Conservation (phyloP, 129 eudicot genomes). For the Artemisia annua region DNA sequence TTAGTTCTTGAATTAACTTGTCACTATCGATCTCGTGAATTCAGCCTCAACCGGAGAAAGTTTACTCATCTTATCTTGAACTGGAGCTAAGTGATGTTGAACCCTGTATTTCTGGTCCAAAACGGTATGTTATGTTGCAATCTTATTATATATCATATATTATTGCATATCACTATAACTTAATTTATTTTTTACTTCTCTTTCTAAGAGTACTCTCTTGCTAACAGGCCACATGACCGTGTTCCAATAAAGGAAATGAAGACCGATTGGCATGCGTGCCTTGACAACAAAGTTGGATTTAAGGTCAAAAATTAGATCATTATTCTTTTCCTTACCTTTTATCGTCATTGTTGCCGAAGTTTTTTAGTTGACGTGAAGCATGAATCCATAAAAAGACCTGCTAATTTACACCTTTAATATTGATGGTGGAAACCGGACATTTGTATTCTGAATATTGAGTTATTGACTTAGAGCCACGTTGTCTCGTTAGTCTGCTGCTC, state of each 20-base stretch:
- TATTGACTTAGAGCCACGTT: background rate
- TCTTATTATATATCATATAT: background rate
- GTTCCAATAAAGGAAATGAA: conserved; percentile 96
- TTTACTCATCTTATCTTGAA: conserved; percentile 76
- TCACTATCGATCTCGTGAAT: conserved; percentile 15
- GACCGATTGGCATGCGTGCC: conserved; percentile 94
- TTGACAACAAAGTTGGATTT: conserved; percentile 91
- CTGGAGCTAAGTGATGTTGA: conserved; percentile 80
- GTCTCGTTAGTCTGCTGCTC: background rate
- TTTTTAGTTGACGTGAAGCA: background rate
- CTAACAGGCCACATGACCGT: conserved; percentile 91
- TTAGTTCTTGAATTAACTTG: background rate
- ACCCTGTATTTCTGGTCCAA: conserved; percentile 96
- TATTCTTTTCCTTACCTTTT: background rate
- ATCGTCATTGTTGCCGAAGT: conserved; percentile 3
- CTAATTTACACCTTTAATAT: background rate
- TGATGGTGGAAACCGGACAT: conserved; percentile 1
- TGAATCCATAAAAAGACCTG: background rate
- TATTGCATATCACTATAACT: background rate
- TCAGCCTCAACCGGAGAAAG: conserved; percentile 88
- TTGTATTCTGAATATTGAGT: background rate
- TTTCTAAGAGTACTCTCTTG: conserved; percentile 1
- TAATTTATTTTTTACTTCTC: background rate
- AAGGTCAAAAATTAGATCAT: conserved; percentile 54
- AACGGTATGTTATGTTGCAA: conserved; percentile 53